Percentiles rank a stretch among this genome's conserved stretches.
phyloP scores from a whole-genome alignment of 2,329 filamentous ascomycete species.

The Aureobasidium sp. region DNA sequence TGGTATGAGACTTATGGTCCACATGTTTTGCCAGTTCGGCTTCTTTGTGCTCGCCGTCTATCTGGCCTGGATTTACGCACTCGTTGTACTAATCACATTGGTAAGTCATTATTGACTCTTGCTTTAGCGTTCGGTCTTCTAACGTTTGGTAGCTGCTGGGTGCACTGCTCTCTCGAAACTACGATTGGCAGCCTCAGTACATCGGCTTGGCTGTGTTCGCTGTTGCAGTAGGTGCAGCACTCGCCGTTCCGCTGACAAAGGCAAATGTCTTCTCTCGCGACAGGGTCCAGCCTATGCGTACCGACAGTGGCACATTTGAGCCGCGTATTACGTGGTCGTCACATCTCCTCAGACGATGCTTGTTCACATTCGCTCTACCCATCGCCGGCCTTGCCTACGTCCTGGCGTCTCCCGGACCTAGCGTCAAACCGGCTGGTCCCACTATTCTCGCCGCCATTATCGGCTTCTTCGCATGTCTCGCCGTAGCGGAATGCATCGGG shows the following conservation, averaged over 20 bases:
- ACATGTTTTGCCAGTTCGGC: constrained; percentile 68
- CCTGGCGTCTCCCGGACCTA: constrained; percentile 56
- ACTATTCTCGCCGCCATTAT: constrained; percentile 59
- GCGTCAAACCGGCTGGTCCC: constrained; percentile 55
- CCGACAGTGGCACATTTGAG: constrained; percentile 61
- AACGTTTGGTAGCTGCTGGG: constrained; percentile 48
- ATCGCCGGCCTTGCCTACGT: constrained; percentile 62
- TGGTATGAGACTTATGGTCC: constrained; percentile 56
- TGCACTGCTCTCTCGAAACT: constrained; percentile 62
- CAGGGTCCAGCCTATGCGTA: constrained; percentile 51
- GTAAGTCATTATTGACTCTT: constrained; percentile 34
- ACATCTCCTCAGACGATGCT: constrained; percentile 59
- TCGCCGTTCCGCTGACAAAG: constrained; percentile 67
- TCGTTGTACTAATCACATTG: constrained; percentile 65
- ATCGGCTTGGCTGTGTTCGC: constrained; percentile 61
- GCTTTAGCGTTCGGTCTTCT: neutral
- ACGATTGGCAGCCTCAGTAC: constrained; percentile 54
- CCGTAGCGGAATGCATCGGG: constrained; percentile 68
- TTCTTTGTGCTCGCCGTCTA: constrained; percentile 69
- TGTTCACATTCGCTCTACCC: constrained; percentile 62
- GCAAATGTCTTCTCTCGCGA: constrained; percentile 62
- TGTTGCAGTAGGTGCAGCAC: constrained; percentile 59
- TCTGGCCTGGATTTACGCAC: constrained; percentile 69
- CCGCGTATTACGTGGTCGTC: constrained; percentile 62
- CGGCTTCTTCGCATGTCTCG: constrained; percentile 65